Evolutionary conservation across 1,284 basidiomycete genomes (phyloP).

Genomic region (Marasmius fiardii): DNA sequence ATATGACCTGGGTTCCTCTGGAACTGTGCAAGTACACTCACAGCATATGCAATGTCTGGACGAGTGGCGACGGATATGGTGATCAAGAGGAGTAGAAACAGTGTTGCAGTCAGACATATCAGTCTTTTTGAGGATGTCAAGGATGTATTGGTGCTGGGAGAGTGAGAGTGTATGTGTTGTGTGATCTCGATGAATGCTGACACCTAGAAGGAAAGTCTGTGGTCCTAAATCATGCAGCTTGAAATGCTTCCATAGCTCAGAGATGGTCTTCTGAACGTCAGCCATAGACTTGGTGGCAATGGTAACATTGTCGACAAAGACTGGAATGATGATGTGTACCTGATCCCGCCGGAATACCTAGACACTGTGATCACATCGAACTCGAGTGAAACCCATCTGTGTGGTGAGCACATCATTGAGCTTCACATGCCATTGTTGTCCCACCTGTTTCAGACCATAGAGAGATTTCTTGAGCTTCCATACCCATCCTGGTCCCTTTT

Average conservation of each 20-base stretch:
- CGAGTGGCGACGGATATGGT: not conserved
- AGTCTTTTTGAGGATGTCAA: constrained; percentile 25
- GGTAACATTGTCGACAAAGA: constrained; percentile 21
- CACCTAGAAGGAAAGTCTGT: too few relatives aligned
- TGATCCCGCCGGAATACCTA: constrained; percentile 18
- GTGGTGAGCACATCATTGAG: constrained; percentile 16
- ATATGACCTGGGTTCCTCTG: too few relatives aligned
- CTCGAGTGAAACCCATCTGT: too few relatives aligned
- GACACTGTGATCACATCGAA: constrained; percentile 18
- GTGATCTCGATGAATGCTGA: constrained; percentile 21
- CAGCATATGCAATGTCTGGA: too few relatives aligned
- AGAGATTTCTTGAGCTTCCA: too few relatives aligned
- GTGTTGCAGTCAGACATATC: constrained; percentile 23
- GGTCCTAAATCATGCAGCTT: constrained; percentile 30
- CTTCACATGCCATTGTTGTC: constrained; percentile 21
- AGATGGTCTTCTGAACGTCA: too few relatives aligned
- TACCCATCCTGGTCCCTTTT: too few relatives aligned
- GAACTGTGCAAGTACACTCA: too few relatives aligned
- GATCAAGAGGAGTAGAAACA: constrained; percentile 25
- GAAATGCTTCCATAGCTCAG: constrained; percentile 16
- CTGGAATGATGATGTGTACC: constrained; percentile 17
- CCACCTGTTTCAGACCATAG: constrained; percentile 30
- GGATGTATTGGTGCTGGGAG: constrained; percentile 27
- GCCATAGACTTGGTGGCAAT: constrained; percentile 18
- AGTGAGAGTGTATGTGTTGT: constrained; percentile 20